These are phyloP conservation scores for Cercophora samala DNA, from an alignment of 495 filamentous ascomycete genomes.

Conservation along the genomic window DNA sequence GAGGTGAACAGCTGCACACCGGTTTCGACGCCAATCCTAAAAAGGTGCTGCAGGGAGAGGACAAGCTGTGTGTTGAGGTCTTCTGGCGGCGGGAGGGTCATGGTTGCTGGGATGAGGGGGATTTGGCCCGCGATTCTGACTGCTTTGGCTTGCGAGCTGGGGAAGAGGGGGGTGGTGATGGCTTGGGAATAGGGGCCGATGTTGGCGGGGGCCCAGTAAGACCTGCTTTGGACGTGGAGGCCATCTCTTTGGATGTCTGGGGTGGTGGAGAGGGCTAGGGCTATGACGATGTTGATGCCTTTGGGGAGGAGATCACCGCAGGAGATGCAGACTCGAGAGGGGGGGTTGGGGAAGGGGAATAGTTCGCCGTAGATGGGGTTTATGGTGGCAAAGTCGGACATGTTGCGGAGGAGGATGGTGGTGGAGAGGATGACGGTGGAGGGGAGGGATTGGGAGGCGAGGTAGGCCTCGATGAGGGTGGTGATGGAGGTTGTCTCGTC, in stretches of 20 bases:
- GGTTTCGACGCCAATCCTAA: slow-evolving; percentile 72
- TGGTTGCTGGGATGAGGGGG: slow-evolving; percentile 75
- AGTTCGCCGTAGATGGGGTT: slow-evolving; percentile 70
- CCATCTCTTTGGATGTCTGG: slow-evolving; percentile 44
- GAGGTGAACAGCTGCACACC: slow-evolving; percentile 69
- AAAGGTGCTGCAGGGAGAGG: slow-evolving; percentile 83
- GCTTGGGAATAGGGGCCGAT: slow-evolving; percentile 98
- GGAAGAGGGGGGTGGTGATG: slow-evolving; percentile 54
- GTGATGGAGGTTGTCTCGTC: slow-evolving; percentile 36
- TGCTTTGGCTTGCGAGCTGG: slow-evolving; percentile 17
- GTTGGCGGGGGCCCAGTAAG: slow-evolving; percentile 97
- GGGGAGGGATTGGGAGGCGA: slow-evolving; percentile 31
- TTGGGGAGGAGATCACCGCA: slow-evolving; percentile 59
- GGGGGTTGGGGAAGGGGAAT: slow-evolving; percentile 71
- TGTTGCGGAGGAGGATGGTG: slow-evolving; percentile 72
- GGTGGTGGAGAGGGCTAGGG: slow-evolving; percentile 36
- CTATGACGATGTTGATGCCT: slow-evolving; percentile 54
- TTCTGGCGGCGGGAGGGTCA: slow-evolving; percentile 51
- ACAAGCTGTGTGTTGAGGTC: slow-evolving; percentile 30
- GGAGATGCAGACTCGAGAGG: slow-evolving; percentile 78
- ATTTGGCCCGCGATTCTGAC: slow-evolving; percentile 80
- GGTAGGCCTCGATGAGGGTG: slow-evolving; percentile 31
- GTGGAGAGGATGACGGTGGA: slow-evolving; percentile 64
- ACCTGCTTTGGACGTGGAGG: slow-evolving; percentile 87
- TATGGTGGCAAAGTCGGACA: slow-evolving; percentile 69